Evolutionary conservation across 345 rosid species (phyloP).

Genomic region (Draba incana): DNA sequence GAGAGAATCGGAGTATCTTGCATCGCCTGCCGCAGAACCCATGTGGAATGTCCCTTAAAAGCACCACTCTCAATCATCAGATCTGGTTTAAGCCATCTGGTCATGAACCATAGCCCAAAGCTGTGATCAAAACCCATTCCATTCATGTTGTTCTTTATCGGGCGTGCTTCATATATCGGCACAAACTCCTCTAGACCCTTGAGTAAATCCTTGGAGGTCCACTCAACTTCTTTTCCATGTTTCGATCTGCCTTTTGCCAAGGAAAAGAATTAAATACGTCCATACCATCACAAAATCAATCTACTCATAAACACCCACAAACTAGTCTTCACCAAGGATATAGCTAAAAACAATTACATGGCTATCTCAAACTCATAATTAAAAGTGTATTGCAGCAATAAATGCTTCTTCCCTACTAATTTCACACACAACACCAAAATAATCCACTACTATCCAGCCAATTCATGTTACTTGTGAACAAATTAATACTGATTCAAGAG

Average conservation of each 20-base stretch:
- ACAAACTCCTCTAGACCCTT: conserved; percentile 94
- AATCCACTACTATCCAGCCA: conserved; percentile 4
- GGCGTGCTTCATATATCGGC: conserved; percentile 89
- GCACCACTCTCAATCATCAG: conserved; percentile 98
- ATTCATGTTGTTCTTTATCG: conserved; percentile 86
- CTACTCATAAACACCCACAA: background rate
- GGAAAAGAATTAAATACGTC: conserved; percentile 56
- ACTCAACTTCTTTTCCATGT: conserved; percentile 90
- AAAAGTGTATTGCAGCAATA: background rate
- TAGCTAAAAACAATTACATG: background rate
- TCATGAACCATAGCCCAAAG: conserved; percentile 97
- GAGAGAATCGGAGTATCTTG: conserved; percentile 83
- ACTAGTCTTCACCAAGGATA: background rate
- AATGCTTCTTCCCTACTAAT: conserved; percentile 13
- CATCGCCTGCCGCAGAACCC: conserved; percentile 99
- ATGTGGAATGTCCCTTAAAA: conserved; percentile 98
- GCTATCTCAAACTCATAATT: conserved; percentile 22
- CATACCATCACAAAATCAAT: conserved; percentile 40
- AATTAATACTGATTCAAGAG: background rate
- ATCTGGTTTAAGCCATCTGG: conserved; percentile 88
- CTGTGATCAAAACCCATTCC: conserved; percentile 99
- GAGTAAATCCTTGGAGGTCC: conserved; percentile 93
- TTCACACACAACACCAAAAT: background rate
- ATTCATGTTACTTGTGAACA: too few species aligned
- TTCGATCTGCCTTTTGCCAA: conserved; percentile 99